Base-by-base conservation (phyloP, 768 basidiomycete species). In the Leccinum subtestaceum region DNA sequence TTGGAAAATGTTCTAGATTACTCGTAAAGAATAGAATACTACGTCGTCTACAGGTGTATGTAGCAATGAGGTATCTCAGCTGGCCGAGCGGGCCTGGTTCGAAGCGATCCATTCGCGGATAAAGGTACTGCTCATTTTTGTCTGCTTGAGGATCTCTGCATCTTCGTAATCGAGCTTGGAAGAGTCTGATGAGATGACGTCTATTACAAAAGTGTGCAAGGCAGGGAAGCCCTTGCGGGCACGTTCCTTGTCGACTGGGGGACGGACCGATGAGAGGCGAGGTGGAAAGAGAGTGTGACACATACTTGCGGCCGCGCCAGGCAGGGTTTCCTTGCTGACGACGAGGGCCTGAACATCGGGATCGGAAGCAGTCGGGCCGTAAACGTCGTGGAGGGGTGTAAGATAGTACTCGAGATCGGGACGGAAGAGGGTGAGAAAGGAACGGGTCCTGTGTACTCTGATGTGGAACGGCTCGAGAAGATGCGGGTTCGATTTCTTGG, bases 81-180 rank as follows among this genome's bases (percentile, higher is more conserved):
- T 46, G 13, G 52, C 7, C 10, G 55, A 32, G 51, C 50, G 52
- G 25, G 43, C 12, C 11, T n/a, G 50, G 13, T 55, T 67, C n/a
- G 67, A 65, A 55, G 57, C 85, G 60, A 99, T 88, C 94, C 95
- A 96, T 63, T 88, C 80, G 46, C 97, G 80, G 63, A 99, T 96
- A 60, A 82, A 91, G 7, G 95, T 96, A 69, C 94, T 97, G 70
- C 97, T 94, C 83, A 98, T 86, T 79, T 99, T 99, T 29, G 86
- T 82, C 63, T 83, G 80, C 69, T 87, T 88, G 58, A 95, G 72
- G 68, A 81, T 73, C 56, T 86, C 84, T 17, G 83, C 81, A 68
- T 95, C 91, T 21, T 81, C 82, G 52, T 81, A 80, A 52, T 85
- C 85, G 25, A 91, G 73, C 56, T 77, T 83, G 19, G 81, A 74